These are phyloP conservation scores for Candida sp. DNA, from an alignment of 1,139 yeast species.

Conservation along the genomic window DNA sequence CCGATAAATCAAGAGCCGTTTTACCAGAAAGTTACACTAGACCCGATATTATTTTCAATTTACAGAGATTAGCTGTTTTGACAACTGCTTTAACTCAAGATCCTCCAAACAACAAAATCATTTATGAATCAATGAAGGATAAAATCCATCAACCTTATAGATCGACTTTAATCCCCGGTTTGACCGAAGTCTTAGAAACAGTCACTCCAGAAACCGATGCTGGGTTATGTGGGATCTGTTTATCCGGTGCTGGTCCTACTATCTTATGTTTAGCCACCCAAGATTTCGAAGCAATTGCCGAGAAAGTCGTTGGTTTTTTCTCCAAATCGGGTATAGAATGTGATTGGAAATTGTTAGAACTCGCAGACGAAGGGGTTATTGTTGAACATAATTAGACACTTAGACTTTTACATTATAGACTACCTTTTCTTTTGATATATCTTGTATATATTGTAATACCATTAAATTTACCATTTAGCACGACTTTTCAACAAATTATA, in stretches of 20 bases:
- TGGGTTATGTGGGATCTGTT: conserved; percentile 89
- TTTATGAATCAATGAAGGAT: conserved; percentile 96
- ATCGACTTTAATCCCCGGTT: conserved; percentile 86
- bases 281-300: conserved; percentile 81
- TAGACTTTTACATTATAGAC: not conserved
- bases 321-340: conserved; percentile 65
- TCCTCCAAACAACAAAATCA: conserved; percentile 78
- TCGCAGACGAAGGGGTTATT: conserved; percentile 87
- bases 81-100: conserved; percentile 78
- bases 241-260: conserved; percentile 98
- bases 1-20: conserved; percentile 88
- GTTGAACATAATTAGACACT: conserved; percentile 12
- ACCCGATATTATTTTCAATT: conserved; percentile 82
- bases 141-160: conserved; percentile 96
- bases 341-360: conserved; percentile 77
- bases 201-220: conserved; percentile 81
- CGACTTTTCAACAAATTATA: not conserved
- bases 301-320: conserved; percentile 68
- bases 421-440: not conserved
- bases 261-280: conserved; percentile 90
- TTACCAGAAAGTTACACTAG: conserved; percentile 79
- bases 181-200: conserved; percentile 73
- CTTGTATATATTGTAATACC: not conserved
- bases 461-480: not conserved
- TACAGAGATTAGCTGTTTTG: conserved; percentile 48